A percentile compares a stretch with the other conserved stretches of the same genome.
These are phyloP conservation scores for Protomyces macrosporus DNA, from an alignment of 1,139 yeast genomes.

Conservation along the genomic window DNA sequence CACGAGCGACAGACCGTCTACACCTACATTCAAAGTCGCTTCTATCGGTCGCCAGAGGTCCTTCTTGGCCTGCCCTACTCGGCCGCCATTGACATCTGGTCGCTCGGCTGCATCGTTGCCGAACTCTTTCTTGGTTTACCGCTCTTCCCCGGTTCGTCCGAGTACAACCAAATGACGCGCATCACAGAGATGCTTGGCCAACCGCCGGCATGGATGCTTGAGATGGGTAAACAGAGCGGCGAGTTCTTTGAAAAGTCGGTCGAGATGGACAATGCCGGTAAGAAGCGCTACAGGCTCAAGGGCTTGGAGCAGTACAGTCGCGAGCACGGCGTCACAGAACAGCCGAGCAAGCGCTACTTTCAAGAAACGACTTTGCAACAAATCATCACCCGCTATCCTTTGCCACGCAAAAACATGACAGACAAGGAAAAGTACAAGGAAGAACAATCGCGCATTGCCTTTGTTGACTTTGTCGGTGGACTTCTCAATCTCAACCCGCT, in stretches of 20 bases:
- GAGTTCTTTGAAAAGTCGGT: constrained; percentile 54
- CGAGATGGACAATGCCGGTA: constrained; percentile 40
- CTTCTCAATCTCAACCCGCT: constrained; percentile 79
- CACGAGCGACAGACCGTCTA: constrained; percentile 84
- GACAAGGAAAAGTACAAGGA: constrained; percentile 44
- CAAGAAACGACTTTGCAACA: constrained; percentile 67
- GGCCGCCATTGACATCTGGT: constrained; percentile 96
- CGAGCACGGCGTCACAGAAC: constrained; percentile 57
- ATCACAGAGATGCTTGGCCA: constrained; percentile 73
- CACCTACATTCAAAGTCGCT: constrained; percentile 91
- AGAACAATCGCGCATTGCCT: constrained; percentile 42
- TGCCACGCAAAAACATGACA: constrained; percentile 54
- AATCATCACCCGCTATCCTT: constrained; percentile 66
- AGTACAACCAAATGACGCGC: constrained; percentile 80
- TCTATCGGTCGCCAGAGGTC: constrained; percentile 94
- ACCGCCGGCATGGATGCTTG: constrained; percentile 96
- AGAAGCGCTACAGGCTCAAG: constrained; percentile 48
- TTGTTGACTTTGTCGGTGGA: constrained; percentile 74
- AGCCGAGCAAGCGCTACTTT: constrained; percentile 80
- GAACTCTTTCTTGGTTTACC: constrained; percentile 91
- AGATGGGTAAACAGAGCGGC: constrained; percentile 79
- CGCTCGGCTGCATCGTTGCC: constrained; percentile 92
- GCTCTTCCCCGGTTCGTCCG: constrained; percentile 90
- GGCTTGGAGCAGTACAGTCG: constrained; percentile 55
- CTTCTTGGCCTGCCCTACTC: constrained; percentile 79